These are phyloP conservation scores for Aquanectria penicillioides DNA, from an alignment of 2,329 filamentous ascomycete species.

Conservation along the genomic window DNA sequence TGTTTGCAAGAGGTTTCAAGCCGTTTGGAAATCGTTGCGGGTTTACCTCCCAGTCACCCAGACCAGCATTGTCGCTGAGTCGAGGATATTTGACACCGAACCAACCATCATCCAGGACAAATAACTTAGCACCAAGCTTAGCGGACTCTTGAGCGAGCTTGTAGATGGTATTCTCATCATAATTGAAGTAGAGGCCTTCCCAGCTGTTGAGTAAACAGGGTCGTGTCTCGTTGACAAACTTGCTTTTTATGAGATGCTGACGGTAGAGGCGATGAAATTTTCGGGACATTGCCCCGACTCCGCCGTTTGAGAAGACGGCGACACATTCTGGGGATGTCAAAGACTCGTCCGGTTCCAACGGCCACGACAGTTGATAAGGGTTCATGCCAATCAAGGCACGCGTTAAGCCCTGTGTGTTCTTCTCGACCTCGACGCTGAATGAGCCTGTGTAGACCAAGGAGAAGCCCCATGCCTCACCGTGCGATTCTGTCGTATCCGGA, in stretches of 20 bases:
- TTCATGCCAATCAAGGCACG: slow-evolving; percentile 70
- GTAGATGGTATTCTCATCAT: slow-evolving; percentile 65
- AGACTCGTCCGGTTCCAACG: slow-evolving; percentile 63
- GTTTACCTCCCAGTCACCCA: slow-evolving; percentile 73
- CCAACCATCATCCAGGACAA: slow-evolving; percentile 75
- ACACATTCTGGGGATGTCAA: slow-evolving; percentile 72
- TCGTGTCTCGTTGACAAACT: slow-evolving; percentile 60
- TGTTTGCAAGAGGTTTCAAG: slow-evolving; percentile 59
- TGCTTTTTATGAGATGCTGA: slow-evolving; percentile 67
- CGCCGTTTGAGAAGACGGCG: slow-evolving; percentile 67
- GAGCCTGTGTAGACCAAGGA: slow-evolving; percentile 73
- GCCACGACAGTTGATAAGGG: slow-evolving; percentile 68
- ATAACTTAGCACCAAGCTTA: slow-evolving; percentile 67
- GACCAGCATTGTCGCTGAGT: slow-evolving; percentile 63
- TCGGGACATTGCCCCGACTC: slow-evolving; percentile 70
- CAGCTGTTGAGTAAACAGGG: slow-evolving; percentile 72
- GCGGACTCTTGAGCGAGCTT: slow-evolving; percentile 66
- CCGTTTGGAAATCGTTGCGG: slow-evolving; percentile 68
- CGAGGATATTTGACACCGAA: slow-evolving; percentile 70
- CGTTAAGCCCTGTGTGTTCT: slow-evolving; percentile 69
- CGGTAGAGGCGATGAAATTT: slow-evolving; percentile 70
- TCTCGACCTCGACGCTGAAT: slow-evolving; percentile 69
- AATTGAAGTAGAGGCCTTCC: slow-evolving; percentile 70
- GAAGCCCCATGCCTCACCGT: slow-evolving; percentile 72
- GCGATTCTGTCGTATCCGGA: slow-evolving; percentile 67